Base-by-base conservation (phyloP, 345 rosid genomes). In the Acer negundo region DNA sequence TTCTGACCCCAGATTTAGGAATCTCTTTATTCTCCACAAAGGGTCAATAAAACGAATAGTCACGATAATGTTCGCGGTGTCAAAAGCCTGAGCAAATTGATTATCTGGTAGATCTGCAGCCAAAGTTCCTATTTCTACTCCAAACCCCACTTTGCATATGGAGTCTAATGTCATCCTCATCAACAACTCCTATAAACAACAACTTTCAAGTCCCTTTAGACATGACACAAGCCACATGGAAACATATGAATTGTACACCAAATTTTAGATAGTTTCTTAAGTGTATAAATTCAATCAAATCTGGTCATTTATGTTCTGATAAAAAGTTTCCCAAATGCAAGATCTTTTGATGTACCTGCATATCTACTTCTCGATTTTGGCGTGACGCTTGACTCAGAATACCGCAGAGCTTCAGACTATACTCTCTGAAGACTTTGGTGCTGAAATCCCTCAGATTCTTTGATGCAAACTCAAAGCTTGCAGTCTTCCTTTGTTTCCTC, bases 81-180 rank as follows among this genome's bases (percentile, higher is more conserved):
- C 99, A 22, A 95, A 95, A 67, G 99, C 94, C 68, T 82, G 87
- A 56, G 99, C 98, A 78, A 95, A 95, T 40, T 78, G 62, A 75
- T 90, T 93, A 4, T 91, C 94, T 40, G 97, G 94, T 71, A 92
- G 77, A 72, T 81, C 82, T 28, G 92, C 92, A 75, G 91, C 90
- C 77, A 93, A 68, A 38, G 98, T 89, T 75, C 99, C 98, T 62
- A 93, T 90, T 77, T 95, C 96, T 16, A 92, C 99, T 51, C 99
- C 98, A 80, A 93, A 95, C 56, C 99, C 99, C 55, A 95, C 98
- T 79, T 92, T 93, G 83, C 98, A 95, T 80, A 93, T 95, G 23
- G 98, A 95, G 82, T 92, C 99, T 76, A 91, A 74, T 7, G 99
- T 93, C 99, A 95, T 89, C 86, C 98, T 90, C 98, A 92, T 93